Evolutionary conservation across 306 rosid genomes (phyloP), one percentile per base, ranked within the genome.

Genomic region (Astragalus membranaceus): DNA sequence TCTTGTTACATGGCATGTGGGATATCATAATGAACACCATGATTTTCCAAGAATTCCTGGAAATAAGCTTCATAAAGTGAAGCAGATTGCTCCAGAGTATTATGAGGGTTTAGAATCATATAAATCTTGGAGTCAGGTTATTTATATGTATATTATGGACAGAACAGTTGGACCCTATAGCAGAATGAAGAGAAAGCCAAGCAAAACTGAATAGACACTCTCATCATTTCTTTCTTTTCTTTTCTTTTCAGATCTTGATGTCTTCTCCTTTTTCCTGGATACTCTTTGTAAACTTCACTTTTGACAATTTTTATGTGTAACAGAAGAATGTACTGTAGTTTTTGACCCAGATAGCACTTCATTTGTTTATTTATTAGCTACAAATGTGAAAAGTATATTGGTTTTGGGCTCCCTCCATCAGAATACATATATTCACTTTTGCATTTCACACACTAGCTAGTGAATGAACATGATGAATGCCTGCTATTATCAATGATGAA

Each of bases 41-140:
- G 98, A 88, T 48, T 88, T 90, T 41, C 97, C 98, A 0, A 87
- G 97, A 69, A 94, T 94, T 81, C 86, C 98, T 0, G 97, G 95
- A 10, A 79, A 33, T 82, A 94, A 88, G 88, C 97, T 94, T 70
- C 86, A 90, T 78, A 87, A 84, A 81, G 96, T 90, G 85, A 85
- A 85, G 85, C 87, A 89, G 83, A 94, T 90, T 51, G 95, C 95
- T 46, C 88, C 97, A 0, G 97, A 90, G 70, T 88, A 71, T 53
- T 90, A 94, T 20, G 83, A 88, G 36, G 77, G 62, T 49, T 79
- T 94, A 72, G 84, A 80, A 5, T 87, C 74, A 0, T 88, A 94
- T 60, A 84, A 76, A 78, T 89, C 95, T 42, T 88, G 96, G 96
- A 87, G 88, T 80, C 89, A 88, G 80, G 90, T 91, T 26, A 86